Evolutionary conservation across 2,329 filamentous ascomycete genomes (phyloP).

Genomic region (Drechslerella coelobrocha): DNA sequence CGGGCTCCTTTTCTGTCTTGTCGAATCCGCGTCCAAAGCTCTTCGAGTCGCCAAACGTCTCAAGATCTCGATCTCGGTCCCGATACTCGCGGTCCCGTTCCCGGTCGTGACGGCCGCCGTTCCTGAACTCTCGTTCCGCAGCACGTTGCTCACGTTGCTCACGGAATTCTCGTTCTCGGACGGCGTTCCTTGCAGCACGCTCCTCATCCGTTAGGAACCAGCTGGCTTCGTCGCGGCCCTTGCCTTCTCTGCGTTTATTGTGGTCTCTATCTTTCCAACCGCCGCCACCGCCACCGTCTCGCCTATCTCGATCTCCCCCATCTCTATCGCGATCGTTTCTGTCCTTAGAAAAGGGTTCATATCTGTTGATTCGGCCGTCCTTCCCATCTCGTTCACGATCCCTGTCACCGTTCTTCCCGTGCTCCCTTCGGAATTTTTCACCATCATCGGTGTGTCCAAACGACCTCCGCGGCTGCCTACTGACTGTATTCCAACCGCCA

Average conservation of each 20-base stretch:
- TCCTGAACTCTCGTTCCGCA: conserved; percentile 45
- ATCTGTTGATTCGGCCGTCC: conserved; percentile 40
- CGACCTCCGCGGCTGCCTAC: conserved; percentile 54
- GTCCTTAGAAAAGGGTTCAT: conserved; percentile 44
- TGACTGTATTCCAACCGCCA: conserved; percentile 55
- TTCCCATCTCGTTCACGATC: conserved; percentile 33
- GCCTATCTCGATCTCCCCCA: conserved; percentile 53
- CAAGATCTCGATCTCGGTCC: conserved; percentile 44
- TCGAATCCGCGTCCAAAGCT: conserved; percentile 52
- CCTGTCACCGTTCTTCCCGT: conserved; percentile 25
- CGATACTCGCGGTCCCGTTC: conserved; percentile 52
- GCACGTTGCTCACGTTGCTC: conserved; percentile 43
- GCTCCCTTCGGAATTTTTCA: conserved; percentile 54
- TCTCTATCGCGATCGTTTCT: conserved; percentile 45
- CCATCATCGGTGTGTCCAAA: conserved; percentile 55
- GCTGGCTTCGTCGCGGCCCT: conserved; percentile 53
- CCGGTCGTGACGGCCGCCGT: conserved; percentile 56
- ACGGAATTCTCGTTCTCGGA: conserved; percentile 39
- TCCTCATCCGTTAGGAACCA: conserved; percentile 54
- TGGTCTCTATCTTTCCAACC: conserved; percentile 54
- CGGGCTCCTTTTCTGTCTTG: conserved; percentile 61
- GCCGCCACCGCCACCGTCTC: conserved; percentile 43
- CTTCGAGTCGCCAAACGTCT: conserved; percentile 37
- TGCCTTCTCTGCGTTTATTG: conserved; percentile 50
- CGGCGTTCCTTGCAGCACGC: conserved; percentile 33